These are phyloP conservation scores for Reutealis trisperma DNA, from an alignment of 345 rosid genomes.

Conservation along the genomic window DNA sequence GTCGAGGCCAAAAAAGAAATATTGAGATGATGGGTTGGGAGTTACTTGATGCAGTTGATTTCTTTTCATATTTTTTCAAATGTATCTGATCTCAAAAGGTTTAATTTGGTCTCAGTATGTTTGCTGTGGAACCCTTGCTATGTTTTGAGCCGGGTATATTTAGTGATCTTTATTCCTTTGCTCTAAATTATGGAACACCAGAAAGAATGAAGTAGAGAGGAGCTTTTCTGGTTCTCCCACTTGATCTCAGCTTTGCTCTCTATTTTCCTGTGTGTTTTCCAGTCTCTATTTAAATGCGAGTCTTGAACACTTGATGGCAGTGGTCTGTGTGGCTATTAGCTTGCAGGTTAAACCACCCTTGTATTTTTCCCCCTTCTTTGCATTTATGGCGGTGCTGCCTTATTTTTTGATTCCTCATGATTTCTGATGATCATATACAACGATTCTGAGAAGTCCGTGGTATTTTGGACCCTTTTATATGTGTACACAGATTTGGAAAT, in stretches of 20 bases:
- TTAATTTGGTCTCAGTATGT: conserved; percentile 33
- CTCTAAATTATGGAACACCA: conserved; percentile 8
- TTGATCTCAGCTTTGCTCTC: not conserved
- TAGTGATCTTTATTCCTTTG: conserved; percentile 21
- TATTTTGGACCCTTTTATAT: too few relatives aligned
- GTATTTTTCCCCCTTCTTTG: too few relatives aligned
- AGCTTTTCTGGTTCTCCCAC: conserved; percentile 23
- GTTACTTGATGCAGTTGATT: conserved; percentile 26
- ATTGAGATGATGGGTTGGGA: conserved; percentile 7
- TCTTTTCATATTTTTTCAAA: conserved; percentile 14
- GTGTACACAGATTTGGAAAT: too few relatives aligned
- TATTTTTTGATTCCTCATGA: too few relatives aligned
- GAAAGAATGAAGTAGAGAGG: conserved; percentile 28
- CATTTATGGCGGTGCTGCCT: too few relatives aligned
- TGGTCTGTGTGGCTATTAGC: not conserved
- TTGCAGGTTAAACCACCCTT: not conserved
- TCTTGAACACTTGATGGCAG: too few relatives aligned
- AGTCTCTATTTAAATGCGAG: not conserved
- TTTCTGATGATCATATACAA: too few relatives aligned
- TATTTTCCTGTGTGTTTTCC: not conserved
- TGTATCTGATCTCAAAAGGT: conserved; percentile 28
- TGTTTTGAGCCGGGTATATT: conserved; percentile 25
- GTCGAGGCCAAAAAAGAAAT: conserved; percentile 1
- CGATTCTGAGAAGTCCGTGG: too few relatives aligned
- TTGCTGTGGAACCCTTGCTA: conserved; percentile 31